A percentile compares a stretch with the other conserved stretches of the same genome.
phyloP scores from a whole-genome alignment of 2,329 filamentous ascomycete species.

The Sordariomycetes sp. region DNA sequence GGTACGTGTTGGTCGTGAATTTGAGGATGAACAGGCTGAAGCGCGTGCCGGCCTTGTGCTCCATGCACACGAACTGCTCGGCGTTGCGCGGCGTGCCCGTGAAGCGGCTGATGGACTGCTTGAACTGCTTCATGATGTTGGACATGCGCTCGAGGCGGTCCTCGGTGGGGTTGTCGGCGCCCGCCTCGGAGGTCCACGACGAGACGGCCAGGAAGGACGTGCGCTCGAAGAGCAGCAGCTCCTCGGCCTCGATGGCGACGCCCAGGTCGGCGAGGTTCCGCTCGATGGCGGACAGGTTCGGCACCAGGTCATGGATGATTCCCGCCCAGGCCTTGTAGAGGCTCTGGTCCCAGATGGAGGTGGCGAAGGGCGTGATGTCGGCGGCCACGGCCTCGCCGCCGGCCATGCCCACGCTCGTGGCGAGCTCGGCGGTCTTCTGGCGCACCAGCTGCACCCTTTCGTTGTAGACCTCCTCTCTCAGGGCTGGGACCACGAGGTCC shows the following conservation, averaged over 20 bases:
- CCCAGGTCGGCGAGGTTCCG: conserved; percentile 74
- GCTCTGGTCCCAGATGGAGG: conserved; percentile 97
- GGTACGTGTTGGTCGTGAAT: conserved; percentile 95
- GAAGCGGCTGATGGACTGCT: conserved; percentile 69
- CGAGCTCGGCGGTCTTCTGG: conserved; percentile 52
- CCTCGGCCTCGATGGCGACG: conserved; percentile 79
- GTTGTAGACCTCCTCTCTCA: conserved; percentile 73
- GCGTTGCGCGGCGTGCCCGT: conserved; percentile 72
- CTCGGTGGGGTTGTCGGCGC: conserved; percentile 72
- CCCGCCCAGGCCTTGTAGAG: conserved; percentile 97
- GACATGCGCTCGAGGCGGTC: conserved; percentile 91
- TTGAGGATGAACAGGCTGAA: conserved; percentile 95
- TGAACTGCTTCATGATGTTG: conserved; percentile 98
- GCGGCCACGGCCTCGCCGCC: conserved; percentile 10
- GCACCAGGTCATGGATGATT: conserved; percentile 97
- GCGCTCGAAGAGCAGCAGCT: conserved; percentile 88
- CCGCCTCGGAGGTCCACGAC: conserved; percentile 68
- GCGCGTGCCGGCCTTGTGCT: conserved; percentile 62
- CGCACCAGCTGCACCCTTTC: conserved; percentile 71
- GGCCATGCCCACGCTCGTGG: conserved; percentile 6
- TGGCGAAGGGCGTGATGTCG: conserved; percentile 73
- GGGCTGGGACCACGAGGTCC: conserved; percentile 78
- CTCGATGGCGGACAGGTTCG: conserved; percentile 83
- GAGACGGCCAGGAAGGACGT: conserved; percentile 97
- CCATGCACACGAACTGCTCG: conserved; percentile 71